phyloP scores from a whole-genome alignment of 352 stramenopile genomes.

The Pythium phragmitis region DNA sequence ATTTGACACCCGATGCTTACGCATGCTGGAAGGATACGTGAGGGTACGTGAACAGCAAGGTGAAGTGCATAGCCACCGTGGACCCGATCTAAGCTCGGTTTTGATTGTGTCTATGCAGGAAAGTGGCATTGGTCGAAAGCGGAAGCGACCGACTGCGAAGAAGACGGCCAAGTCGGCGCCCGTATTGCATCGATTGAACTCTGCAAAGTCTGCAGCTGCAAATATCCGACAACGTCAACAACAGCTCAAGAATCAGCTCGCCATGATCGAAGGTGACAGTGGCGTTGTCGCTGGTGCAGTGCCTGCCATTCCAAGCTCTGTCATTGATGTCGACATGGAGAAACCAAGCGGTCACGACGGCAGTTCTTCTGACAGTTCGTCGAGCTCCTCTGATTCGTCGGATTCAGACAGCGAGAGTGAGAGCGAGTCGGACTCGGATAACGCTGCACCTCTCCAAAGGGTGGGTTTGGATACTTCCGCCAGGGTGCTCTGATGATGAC shows the following conservation, averaged over 20 bases:
- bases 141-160: slow-evolving; percentile 67
- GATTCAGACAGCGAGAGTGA: slow-evolving; percentile 88
- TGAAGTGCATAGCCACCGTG: neutral
- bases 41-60: slow-evolving; percentile 46
- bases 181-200: slow-evolving; percentile 70
- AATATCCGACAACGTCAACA: slow-evolving; percentile 76
- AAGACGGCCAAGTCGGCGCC: slow-evolving; percentile 46
- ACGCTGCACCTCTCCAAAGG: slow-evolving; percentile 75
- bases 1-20: slow-evolving; percentile 83
- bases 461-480: slow-evolving; percentile 60
- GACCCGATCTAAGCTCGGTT: neutral
- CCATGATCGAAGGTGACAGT: slow-evolving; percentile 57
- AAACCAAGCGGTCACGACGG: slow-evolving; percentile 32
- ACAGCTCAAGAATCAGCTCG: slow-evolving; percentile 76
- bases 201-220: slow-evolving; percentile 75
- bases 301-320: slow-evolving; percentile 7
- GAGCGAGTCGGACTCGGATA: slow-evolving; percentile 78
- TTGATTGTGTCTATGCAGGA: slow-evolving; percentile 42
- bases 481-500: slow-evolving; percentile 26
- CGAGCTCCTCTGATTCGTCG: slow-evolving; percentile 76
- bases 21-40: slow-evolving; percentile 90
- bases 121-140: slow-evolving; percentile 85
- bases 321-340: slow-evolving; percentile 44
- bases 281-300: neutral
- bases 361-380: slow-evolving; percentile 64